Conservation (phyloP, 371 early-diverging fungal genomes). For the Polyrhizophydium stewartii region DNA sequence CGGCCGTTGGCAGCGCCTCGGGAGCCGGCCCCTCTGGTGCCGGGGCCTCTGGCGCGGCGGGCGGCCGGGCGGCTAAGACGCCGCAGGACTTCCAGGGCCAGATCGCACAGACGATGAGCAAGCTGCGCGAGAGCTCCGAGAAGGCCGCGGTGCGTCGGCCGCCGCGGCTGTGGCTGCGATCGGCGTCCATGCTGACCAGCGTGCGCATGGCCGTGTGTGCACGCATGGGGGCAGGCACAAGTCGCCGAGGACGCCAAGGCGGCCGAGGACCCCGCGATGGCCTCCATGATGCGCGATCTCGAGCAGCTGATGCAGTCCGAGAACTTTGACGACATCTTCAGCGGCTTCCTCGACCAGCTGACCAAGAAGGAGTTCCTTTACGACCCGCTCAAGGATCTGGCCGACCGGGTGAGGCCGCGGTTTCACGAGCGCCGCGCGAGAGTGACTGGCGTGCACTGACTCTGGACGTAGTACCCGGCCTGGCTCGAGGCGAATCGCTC, state of each 20-base stretch:
- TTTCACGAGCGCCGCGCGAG: no score
- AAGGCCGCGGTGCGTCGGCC: constrained; percentile 40
- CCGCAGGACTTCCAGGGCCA: constrained; percentile 21
- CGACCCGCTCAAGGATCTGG: constrained; percentile 90
- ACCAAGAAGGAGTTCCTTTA: constrained; percentile 89
- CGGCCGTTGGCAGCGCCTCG: no score
- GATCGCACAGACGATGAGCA: constrained; percentile 69
- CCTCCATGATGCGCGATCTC: constrained; percentile 80
- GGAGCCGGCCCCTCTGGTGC: background rate
- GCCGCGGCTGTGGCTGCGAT: no score
- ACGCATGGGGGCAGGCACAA: constrained; percentile 22
- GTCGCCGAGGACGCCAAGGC: constrained; percentile 47
- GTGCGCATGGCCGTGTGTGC: background rate
- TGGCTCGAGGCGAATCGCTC: constrained; percentile 76
- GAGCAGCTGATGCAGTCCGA: constrained; percentile 71
- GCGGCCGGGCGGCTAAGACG: background rate
- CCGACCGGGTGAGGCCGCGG: constrained; percentile 66
- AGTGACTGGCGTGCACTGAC: no score
- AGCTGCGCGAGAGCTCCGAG: constrained; percentile 77
- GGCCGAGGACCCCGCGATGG: constrained; percentile 65
- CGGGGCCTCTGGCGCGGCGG: background rate
- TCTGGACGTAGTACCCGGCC: constrained; percentile 64
- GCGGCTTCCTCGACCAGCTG: constrained; percentile 83
- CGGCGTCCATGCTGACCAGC: background rate
- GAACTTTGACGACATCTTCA: constrained; percentile 81